These are phyloP conservation scores for Malania oleifera DNA, from an alignment of 164 flowering plant species.

Conservation along the genomic window DNA sequence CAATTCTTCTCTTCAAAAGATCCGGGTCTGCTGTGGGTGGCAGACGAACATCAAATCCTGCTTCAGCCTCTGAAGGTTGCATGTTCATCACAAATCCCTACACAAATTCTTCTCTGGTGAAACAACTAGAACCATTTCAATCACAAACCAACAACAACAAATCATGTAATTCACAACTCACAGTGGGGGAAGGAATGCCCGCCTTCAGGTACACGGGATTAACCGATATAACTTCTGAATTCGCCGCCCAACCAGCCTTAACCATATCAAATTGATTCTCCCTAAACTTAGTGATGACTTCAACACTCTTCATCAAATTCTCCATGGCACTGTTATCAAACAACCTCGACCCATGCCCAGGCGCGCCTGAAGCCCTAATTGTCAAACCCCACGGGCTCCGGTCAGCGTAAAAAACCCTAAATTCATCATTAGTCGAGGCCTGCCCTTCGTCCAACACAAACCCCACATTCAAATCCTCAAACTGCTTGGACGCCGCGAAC, in stretches of 20 bases:
- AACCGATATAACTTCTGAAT: slow-evolving; percentile 79
- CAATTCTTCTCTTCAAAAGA: slow-evolving; percentile 53
- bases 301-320: slow-evolving; percentile 88
- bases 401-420: slow-evolving; percentile 82
- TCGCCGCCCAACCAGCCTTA: slow-evolving; percentile 61
- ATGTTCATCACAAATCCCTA: slow-evolving; percentile 95
- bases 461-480: slow-evolving; percentile 67
- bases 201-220: slow-evolving; percentile 81
- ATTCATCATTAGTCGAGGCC: slow-evolving; percentile 57
- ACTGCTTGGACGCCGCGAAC: slow-evolving; percentile 56
- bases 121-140: background rate
- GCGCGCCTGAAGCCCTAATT: slow-evolving; percentile 62
- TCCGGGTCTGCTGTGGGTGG: slow-evolving; percentile 83
- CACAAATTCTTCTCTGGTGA: no score
- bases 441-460: slow-evolving; percentile 91
- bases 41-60: slow-evolving; percentile 78
- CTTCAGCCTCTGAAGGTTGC: slow-evolving; percentile 98
- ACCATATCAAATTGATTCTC: slow-evolving; percentile 71
- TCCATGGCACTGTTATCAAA: slow-evolving; percentile 80
- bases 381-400: slow-evolving; percentile 61
- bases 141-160: background rate
- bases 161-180: slow-evolving; percentile 42
- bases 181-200: slow-evolving; percentile 58
- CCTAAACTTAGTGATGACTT: slow-evolving; percentile 56
- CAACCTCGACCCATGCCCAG: slow-evolving; percentile 88